Evolutionary conservation across 805 yeast genomes (phyloP), one percentile per base, ranked within the genome.

Genomic region (Spathaspora arborariae): DNA sequence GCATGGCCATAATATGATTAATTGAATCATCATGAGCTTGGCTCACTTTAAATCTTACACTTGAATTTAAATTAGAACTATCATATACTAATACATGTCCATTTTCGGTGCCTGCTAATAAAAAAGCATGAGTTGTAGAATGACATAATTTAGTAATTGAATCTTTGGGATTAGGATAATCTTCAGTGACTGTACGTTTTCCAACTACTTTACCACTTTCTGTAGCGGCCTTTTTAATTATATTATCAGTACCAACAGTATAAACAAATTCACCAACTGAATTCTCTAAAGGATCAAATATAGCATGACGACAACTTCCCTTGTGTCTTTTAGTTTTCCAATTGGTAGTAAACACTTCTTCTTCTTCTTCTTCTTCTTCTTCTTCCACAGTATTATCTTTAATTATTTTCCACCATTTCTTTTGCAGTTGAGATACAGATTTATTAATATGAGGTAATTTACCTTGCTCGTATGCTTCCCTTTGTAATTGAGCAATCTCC

Each of bases 251-350:
- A 0, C 98, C 98, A 16, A 82, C 80, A 0, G 96, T 75, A 56
- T 72, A 87, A 0, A 90, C 45, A 46, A 64, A 63, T 24, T 76
- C 75, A 2, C 89, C 89, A 4, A 61, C 52, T 2, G 66, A 60
- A 16, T 51, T 47, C 39, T 61, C 68, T 1, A 76, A 70, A 2
- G 81, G 79, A 49, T 82, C 87, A 62, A 88, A 83, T 6, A 79
- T 68, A 2, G 88, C 68, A 3, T 85, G 79, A 38, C 99, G 70
- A 50, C 96, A 88, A 52, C 96, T 84, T 1, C 89, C 91, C 62
- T 89, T 90, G 60, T 92, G 98, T 60, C 98, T 78, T 57, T 80
- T 87, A 0, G 97, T 91, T 46, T 84, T 79, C 99, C 99, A 92
- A 21, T 76, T 57, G 4, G 65, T 59, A 4, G 73, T 58, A 15